Conservation (phyloP, 2,329 filamentous ascomycete genomes). For the Venturiaceae sp. region DNA sequence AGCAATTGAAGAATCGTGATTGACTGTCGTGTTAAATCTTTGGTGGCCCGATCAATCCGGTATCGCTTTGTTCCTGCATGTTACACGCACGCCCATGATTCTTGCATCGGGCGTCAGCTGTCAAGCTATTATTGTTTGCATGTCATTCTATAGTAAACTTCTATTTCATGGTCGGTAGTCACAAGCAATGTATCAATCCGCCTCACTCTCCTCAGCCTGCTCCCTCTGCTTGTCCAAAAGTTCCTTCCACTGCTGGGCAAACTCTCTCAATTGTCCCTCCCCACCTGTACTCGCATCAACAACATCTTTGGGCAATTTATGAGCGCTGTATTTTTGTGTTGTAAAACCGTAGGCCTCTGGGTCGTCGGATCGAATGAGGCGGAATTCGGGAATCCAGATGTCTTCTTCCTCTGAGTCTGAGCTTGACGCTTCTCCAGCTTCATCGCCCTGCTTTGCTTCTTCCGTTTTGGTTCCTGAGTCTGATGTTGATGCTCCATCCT, state of each 20-base stretch:
- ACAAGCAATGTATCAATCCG: slow-evolving; percentile 25
- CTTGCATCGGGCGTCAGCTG: too few species aligned
- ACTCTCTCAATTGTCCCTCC: slow-evolving; percentile 67
- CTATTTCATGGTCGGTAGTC: slow-evolving; percentile 20
- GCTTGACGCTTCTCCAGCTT: slow-evolving; percentile 16
- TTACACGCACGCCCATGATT: too few species aligned
- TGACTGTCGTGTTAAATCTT: background rate
- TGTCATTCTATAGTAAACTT: too few species aligned
- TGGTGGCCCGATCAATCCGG: background rate
- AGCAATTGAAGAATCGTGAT: background rate
- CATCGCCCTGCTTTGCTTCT: slow-evolving; percentile 13
- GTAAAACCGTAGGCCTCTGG: slow-evolving; percentile 82
- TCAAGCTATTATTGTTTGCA: too few species aligned
- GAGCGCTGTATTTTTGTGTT: slow-evolving; percentile 82
- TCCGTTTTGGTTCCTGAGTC: background rate
- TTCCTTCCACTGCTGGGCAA: slow-evolving; percentile 39
- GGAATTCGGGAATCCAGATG: slow-evolving; percentile 62
- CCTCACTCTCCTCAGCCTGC: slow-evolving; percentile 24
- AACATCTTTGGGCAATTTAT: slow-evolving; percentile 90
- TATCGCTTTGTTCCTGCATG: background rate
- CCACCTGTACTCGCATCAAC: slow-evolving; percentile 52
- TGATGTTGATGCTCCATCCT: background rate
- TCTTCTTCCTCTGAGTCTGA: slow-evolving; percentile 43
- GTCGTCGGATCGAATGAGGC: slow-evolving; percentile 74
- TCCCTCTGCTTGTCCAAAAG: slow-evolving; percentile 18